These are phyloP conservation scores for Pistacia integerrima DNA, from an alignment of 345 rosid species.

Conservation along the genomic window DNA sequence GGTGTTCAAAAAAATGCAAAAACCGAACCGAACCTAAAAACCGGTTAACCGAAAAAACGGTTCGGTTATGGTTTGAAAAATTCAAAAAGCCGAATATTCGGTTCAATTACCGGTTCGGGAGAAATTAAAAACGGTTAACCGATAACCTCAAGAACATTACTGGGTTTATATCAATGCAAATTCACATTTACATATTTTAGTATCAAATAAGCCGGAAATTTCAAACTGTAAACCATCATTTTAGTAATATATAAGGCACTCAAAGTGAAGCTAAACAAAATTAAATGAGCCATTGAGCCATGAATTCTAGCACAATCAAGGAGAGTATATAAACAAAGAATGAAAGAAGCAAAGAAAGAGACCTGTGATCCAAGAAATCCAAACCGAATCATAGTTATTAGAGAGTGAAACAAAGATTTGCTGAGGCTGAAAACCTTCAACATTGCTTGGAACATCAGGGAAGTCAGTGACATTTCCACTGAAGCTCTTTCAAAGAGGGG, in stretches of 20 bases:
- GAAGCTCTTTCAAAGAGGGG: conserved; percentile 45
- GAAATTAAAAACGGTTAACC: too few relatives aligned
- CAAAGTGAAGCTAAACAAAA: not conserved
- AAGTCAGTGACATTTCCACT: conserved; percentile 45
- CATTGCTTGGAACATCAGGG: conserved; percentile 43
- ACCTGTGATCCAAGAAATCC: conserved; percentile 82
- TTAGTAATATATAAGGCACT: not conserved
- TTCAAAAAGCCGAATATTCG: not conserved
- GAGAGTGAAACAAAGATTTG: conserved; percentile 68
- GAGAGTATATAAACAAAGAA: not conserved
- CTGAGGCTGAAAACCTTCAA: conserved; percentile 45
- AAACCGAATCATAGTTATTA: conserved; percentile 41
- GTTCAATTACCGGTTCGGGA: too few relatives aligned
- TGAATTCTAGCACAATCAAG: not conserved
- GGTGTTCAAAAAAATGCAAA: too few relatives aligned
- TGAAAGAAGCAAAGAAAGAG: not conserved
- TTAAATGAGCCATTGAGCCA: not conserved
- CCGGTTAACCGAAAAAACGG: too few relatives aligned
- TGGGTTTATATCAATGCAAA: too few relatives aligned
- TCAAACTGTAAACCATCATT: not conserved
- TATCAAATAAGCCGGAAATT: not conserved
- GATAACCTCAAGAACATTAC: not conserved
- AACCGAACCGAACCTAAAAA: too few relatives aligned
- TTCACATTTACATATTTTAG: not conserved
- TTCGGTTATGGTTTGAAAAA: not conserved